Evolutionary conservation across 768 basidiomycete species (phyloP), one percentile per base, ranked within the genome.

Genomic region (Tylopilus intermedius): DNA sequence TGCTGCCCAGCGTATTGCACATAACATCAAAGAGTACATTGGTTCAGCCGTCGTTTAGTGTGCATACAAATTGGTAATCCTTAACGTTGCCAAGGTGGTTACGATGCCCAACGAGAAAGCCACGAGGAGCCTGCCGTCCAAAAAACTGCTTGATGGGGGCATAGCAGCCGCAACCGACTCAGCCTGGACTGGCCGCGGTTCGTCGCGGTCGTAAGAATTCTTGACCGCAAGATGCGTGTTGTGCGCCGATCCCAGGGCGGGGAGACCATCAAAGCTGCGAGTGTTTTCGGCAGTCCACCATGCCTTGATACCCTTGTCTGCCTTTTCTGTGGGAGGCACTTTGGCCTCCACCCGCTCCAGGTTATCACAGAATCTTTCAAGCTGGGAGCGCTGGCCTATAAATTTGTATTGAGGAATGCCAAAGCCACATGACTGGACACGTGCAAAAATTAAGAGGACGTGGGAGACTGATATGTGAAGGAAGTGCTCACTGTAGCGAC

Each of bases 341-440:
- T 47, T 46, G 33, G 68, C 67, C 56, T 83, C 81, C 2, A 60
- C 56, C 0, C 48, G 47, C 63, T 86, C 83, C 48, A 75, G 72
- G 53, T 65, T 68, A 8, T 67, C 70, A 29, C 73, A 74, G 65
- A 66, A 79, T 27, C 76, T 71, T 39, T 77, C 70, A 14, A 83
- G 77, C 8, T 73, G 73, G 2, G 73, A 76, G 24, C 86, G 81
- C 50, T 84, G 80, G 4, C 72, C 69, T 38, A 78, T 66, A 68
- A 79, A 87, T 40, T 74, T 70, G 62, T 79, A 86, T 58, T 76
- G 76, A 2, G 86, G 85, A 24, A 86, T 77, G 0, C 77, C 76
- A 57, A 76, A 86, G 21, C 86, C 84, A 57, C 84, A 88, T 2
- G 84, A 84, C 86, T 86, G 56, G 24, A 18, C n/a, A 15, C 24